Conservation (phyloP, 352 stramenopile genomes). For the Plasmopara viticola region DNA sequence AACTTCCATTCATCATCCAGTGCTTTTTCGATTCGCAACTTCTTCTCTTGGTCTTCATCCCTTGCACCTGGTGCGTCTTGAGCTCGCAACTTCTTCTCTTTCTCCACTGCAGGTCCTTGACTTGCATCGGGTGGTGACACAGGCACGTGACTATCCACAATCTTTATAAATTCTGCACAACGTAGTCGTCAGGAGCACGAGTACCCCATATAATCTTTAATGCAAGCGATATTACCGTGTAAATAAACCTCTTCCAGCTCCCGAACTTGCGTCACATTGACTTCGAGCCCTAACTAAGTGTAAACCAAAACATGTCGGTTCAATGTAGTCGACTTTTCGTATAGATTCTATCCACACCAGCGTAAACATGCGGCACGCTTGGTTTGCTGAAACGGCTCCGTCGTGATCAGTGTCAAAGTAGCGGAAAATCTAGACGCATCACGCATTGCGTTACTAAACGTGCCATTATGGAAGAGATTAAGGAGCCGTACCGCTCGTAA, state of each 20-base stretch:
- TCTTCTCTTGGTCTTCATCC: constrained; percentile 15
- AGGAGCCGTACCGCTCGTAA: constrained; percentile 31
- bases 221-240: constrained; percentile 24
- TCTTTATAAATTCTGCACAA: constrained; percentile 61
- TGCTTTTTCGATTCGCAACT: constrained; percentile 22
- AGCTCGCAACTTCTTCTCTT: constrained; percentile 2
- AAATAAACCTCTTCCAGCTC: constrained; percentile 65
- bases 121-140: constrained; percentile 1
- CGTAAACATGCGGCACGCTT: constrained; percentile 61
- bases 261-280: constrained; percentile 41
- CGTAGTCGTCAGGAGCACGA: neutral
- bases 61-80: constrained; percentile 2
- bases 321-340: neutral
- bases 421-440: constrained; percentile 46
- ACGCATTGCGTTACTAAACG: neutral
- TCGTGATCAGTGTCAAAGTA: constrained; percentile 70
- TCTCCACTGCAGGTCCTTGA: neutral
- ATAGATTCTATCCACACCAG: constrained; percentile 25
- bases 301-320: neutral
- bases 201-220: neutral
- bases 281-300: constrained; percentile 39
- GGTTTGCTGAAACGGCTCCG: constrained; percentile 45
- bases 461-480: neutral
- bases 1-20: constrained; percentile 51
- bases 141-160: constrained; percentile 51